Conservation (phyloP, 106 monocot species). For the Allium sativum region DNA sequence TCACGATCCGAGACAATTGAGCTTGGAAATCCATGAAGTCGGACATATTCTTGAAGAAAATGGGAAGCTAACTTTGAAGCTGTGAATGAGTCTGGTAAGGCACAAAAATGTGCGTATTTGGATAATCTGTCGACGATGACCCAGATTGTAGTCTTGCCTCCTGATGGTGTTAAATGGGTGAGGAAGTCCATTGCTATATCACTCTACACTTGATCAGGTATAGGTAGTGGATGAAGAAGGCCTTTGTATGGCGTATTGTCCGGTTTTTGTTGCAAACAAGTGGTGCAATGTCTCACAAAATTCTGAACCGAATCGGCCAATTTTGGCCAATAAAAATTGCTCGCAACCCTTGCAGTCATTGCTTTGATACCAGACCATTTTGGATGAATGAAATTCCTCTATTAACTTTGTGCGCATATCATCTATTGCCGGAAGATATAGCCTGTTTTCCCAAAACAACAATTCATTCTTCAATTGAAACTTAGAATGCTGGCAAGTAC, state of each 20-base stretch:
- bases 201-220: background rate
- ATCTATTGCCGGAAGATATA: background rate
- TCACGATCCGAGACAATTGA: background rate
- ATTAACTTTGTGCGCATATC: background rate
- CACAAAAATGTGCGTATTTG: background rate
- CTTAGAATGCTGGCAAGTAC: background rate
- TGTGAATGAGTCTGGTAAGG: too few species aligned
- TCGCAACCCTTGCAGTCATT: background rate
- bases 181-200: background rate
- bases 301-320: background rate
- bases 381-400: background rate
- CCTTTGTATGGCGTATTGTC: background rate
- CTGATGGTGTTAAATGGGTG: background rate
- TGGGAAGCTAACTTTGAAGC: background rate
- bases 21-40: background rate
- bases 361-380: background rate
- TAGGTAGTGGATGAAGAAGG: background rate
- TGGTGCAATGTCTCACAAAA: background rate
- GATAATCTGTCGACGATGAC: background rate
- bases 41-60: background rate
- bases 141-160: background rate
- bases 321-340: background rate
- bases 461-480: too few species aligned
- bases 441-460: background rate
- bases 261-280: background rate